phyloP scores from a whole-genome alignment of 768 basidiomycete species.

The Filobasidium floriforme region DNA sequence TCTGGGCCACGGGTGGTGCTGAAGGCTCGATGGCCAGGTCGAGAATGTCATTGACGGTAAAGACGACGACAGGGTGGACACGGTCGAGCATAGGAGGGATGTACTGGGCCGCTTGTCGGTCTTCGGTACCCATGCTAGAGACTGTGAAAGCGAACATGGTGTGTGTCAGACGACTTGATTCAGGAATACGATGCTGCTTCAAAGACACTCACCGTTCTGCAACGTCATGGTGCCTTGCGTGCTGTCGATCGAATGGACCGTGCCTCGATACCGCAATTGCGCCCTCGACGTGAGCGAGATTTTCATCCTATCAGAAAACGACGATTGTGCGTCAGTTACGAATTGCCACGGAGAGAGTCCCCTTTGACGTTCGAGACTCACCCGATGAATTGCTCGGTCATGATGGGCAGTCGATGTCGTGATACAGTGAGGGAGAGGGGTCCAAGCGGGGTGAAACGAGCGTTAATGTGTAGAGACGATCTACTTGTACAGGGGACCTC shows the following conservation, averaged over 20 bases:
- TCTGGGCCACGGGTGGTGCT: not conserved
- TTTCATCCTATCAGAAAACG: not conserved
- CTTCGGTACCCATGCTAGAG: slow-evolving; percentile 9
- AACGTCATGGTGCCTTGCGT: slow-evolving; percentile 4
- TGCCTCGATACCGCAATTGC: slow-evolving; percentile 3
- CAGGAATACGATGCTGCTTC: not conserved
- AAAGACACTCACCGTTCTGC: not conserved
- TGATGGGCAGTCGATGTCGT: not conserved
- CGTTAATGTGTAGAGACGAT: too few species aligned
- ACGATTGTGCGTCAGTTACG: not conserved
- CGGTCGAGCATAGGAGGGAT: slow-evolving; percentile 9
- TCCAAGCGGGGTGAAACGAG: too few species aligned
- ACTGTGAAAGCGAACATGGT: not conserved
- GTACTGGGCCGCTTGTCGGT: slow-evolving; percentile 1
- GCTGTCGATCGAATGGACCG: slow-evolving; percentile 6
- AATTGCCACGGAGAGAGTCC: not conserved
- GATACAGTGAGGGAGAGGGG: too few species aligned
- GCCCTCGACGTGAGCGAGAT: slow-evolving; percentile 9
- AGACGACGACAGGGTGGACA: slow-evolving; percentile 6
- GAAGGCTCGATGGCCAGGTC: slow-evolving; percentile 4
- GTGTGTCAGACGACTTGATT: not conserved
- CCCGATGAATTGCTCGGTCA: slow-evolving; percentile 10
- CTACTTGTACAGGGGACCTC: too few species aligned
- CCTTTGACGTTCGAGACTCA: not conserved
- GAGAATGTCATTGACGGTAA: slow-evolving; percentile 9